Evolutionary conservation across 768 basidiomycete species (phyloP), one percentile per base, ranked within the genome.

Genomic region (Podaxis sp.): DNA sequence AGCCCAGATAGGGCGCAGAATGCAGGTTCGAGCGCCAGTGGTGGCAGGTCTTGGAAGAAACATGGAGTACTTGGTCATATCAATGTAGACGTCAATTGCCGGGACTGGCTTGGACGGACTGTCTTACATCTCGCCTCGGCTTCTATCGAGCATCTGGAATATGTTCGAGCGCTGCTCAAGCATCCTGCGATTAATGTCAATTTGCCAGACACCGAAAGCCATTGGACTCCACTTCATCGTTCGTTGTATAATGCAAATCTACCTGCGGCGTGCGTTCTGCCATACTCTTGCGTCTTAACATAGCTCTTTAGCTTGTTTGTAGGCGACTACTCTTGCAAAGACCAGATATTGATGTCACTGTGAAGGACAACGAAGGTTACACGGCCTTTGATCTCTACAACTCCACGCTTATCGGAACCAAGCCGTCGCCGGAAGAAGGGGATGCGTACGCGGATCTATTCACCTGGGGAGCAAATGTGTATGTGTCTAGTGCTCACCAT

Each of bases 351-450:
- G 92, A 97, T 71, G 74, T 79, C 0, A 76, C 82, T 4, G 66
- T 91, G 63, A 94, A 93, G 71, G 96, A 98, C 70, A 69, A 79
- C 30, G 96, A 98, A 67, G 96, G 92, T 0, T 90, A 96, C 73
- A 94, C 93, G 0, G 87, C 95, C 0, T 94, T 94, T 65, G 96
- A 99, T 70, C 75, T 99, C 38, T 97, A 94, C 76, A 98, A 98
- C 71, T 90, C 91, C 3, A 96, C 95, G 0, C 76, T 96, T 65
- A 80, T 84, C 70, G 90, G 84, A 30, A 92, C 91, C 3, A 86
- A 86, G 63, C 61, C 61, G 8, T 26, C 55, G 12, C 90, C 89
- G 3, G 68, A 70, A 44, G 67, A 70, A 2, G 66, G 71, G 36
- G 72, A 75, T 59, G 59, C 59, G 60, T 68, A 79, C 70, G 71